Evolutionary conservation across 2,329 filamentous ascomycete species (phyloP), one percentile per base, ranked within the genome.

Genomic region (Endothia cerciana): DNA sequence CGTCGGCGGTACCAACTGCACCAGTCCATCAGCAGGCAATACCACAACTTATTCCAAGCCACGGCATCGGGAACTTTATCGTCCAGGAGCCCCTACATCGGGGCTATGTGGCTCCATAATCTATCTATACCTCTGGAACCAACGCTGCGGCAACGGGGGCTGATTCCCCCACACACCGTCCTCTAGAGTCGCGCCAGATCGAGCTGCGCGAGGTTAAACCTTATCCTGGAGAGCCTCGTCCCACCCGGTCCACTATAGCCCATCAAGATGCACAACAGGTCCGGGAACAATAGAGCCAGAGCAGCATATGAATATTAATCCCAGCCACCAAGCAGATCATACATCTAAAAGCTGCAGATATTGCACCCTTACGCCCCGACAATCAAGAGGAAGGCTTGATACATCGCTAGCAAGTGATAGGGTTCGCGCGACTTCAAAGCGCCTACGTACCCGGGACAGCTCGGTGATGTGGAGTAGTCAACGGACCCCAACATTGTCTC

Each of bases 311-410:
- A 22, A 49, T 15, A 17, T 22, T 8, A 38, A 2, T 17, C 22
- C 25, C 4, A 45, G 36, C 36, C 36, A 45, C 11, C 38, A 40
- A 22, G 13, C 25, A 43, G 6, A 19, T 2, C 61, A 45, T 8
- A 13, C 17, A 10, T 7, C 38, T 15, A 7, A 33, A 13, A 19
- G n/a, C 3, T 11, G 7, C 40, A 22, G 38, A 33, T 28, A 19
- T 25, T 0, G n/a, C 17, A 33, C 30, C 61, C 6, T 25, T 53
- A 8, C 64, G 64, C 36, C 66, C 60, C 28, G 65, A 69, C n/a
- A 5, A 25, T 38, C 15, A 69, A 69, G 33, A 64, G 67, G 15
- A 69, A 69, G 55, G 65, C 60, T n/a, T n/a, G n/a, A n/a, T n/a
- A n/a, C n/a, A 33, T 38, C 49, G 60, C 33, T 59, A n/a, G 22